phyloP scores from a whole-genome alignment of 2,329 filamentous ascomycete genomes.

The Periconia macrospinosa region DNA sequence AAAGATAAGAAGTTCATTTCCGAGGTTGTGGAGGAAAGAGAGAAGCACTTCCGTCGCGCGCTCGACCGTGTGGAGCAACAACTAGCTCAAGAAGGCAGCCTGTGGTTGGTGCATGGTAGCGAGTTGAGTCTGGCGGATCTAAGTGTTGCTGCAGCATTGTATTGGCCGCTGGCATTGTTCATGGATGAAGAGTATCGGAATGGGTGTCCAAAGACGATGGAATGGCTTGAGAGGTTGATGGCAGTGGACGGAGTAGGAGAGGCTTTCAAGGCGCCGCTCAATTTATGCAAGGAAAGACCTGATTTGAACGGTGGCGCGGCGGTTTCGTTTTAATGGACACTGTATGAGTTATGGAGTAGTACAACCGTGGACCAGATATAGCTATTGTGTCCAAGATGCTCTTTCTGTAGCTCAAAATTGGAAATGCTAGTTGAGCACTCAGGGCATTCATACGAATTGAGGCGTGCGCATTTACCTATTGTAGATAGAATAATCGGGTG shows the following conservation, averaged over 20 bases:
- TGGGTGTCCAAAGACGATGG: constrained; percentile 15
- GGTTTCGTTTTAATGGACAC: background rate
- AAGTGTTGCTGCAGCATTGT: constrained; percentile 18
- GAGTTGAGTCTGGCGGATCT: constrained; percentile 25
- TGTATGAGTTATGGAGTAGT: too few species aligned
- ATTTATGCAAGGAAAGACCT: constrained; percentile 8
- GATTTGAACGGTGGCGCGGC: background rate
- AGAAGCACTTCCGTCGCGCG: constrained; percentile 10
- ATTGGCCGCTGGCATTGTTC: constrained; percentile 17
- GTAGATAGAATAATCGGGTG: too few species aligned
- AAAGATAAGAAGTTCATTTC: constrained; percentile 16
- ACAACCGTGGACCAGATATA: too few species aligned
- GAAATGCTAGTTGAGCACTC: too few species aligned
- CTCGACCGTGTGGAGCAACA: constrained; percentile 16
- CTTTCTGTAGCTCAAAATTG: too few species aligned
- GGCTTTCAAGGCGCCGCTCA: constrained; percentile 13
- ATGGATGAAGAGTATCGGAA: constrained; percentile 18
- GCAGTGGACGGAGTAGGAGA: constrained; percentile 14
- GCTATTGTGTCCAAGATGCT: too few species aligned
- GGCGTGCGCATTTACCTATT: too few species aligned
- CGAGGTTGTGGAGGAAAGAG: constrained; percentile 7
- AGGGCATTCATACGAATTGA: too few species aligned
- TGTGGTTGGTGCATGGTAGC: constrained; percentile 20
- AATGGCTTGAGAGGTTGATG: constrained; percentile 23
- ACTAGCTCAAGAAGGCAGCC: constrained; percentile 10